Evolutionary conservation across 139 green algal species (phyloP).

Genomic region (Closterium sp.): DNA sequence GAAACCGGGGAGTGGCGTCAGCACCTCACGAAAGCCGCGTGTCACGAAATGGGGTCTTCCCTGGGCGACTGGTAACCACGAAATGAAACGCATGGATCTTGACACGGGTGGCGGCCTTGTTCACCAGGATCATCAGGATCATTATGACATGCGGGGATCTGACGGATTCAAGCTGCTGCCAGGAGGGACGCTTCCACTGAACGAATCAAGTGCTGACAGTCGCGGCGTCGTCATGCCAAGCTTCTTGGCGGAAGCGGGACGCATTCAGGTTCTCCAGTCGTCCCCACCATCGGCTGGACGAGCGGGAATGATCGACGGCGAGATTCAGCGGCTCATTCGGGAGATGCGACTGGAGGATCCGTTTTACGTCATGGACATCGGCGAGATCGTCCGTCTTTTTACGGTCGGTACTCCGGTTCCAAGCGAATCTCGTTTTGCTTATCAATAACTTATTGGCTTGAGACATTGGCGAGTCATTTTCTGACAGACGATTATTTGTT

Average conservation of each 20-base stretch:
- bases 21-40: background rate
- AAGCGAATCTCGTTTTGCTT: background rate
- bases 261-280: background rate
- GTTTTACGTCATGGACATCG: slow-evolving; percentile 90
- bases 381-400: slow-evolving; percentile 58
- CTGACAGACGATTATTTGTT: background rate
- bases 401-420: background rate
- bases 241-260: background rate
- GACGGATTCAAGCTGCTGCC: no score
- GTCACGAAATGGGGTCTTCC: background rate
- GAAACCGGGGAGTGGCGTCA: background rate
- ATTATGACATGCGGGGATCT: background rate
- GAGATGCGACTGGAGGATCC: slow-evolving; percentile 67
- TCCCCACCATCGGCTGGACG: background rate
- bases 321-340: background rate
- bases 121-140: background rate
- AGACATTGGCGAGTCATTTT: background rate
- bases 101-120: background rate
- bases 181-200: background rate
- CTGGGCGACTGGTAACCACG: background rate
- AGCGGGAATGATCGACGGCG: background rate
- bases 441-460: background rate
- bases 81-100: background rate
- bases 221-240: background rate
- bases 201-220: no score